A percentile compares a stretch with the other conserved stretches of the same genome.
These are phyloP conservation scores for Cladosporium sp. DNA, from an alignment of 2,329 filamentous ascomycete species.

Conservation along the genomic window DNA sequence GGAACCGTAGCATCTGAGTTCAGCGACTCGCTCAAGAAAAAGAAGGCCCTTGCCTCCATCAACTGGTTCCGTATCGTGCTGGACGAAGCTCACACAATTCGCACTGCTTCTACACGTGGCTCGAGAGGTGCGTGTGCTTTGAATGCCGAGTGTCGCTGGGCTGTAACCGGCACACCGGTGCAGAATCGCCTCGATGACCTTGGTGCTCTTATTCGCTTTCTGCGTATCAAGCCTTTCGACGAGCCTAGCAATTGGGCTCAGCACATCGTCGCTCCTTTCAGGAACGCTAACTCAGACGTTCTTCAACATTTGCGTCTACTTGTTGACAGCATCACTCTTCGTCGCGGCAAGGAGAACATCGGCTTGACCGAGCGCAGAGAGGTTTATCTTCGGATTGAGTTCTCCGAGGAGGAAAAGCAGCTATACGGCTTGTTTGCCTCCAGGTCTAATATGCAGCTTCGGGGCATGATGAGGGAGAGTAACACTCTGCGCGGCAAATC, in stretches of 20 bases:
- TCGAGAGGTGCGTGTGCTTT: conserved; percentile 80
- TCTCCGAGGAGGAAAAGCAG: conserved; percentile 65
- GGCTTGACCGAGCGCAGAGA: conserved; percentile 71
- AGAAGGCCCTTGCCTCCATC: conserved; percentile 65
- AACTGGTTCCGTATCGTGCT: conserved; percentile 92
- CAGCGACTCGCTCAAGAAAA: conserved; percentile 30
- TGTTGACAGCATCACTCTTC: conserved; percentile 88
- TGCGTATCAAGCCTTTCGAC: conserved; percentile 79
- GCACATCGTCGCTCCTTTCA: conserved; percentile 79
- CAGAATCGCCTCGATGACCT: conserved; percentile 91
- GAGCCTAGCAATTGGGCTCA: conserved; percentile 68
- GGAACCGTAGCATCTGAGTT: conserved; percentile 74
- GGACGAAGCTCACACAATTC: conserved; percentile 92
- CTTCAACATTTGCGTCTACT: conserved; percentile 79
- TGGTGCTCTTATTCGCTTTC: conserved; percentile 76
- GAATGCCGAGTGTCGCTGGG: conserved; percentile 79
- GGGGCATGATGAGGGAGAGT: conserved; percentile 49
- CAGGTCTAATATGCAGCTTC: conserved; percentile 73
- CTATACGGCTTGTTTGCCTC: conserved; percentile 81
- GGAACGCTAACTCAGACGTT: conserved; percentile 75
- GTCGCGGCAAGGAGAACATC: conserved; percentile 86
- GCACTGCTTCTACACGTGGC: conserved; percentile 72
- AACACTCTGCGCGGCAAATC: conserved; percentile 58
- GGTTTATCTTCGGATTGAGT: conserved; percentile 65
- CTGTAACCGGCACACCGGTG: conserved; percentile 92